phyloP scores from a whole-genome alignment of 2,329 filamentous ascomycete species.

The Curvularia sp. region DNA sequence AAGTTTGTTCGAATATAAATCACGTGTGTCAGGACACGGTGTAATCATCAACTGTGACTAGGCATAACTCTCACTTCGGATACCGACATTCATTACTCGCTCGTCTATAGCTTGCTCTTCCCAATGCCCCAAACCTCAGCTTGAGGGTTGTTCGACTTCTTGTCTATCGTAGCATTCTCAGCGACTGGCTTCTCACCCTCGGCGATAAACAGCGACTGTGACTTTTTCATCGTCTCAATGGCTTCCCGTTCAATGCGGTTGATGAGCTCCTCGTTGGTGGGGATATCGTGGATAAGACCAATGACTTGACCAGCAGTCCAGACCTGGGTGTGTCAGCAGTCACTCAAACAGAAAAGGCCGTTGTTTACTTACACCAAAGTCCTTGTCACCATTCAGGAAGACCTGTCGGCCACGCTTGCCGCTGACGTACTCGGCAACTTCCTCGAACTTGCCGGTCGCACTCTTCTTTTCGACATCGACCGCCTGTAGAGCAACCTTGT shows the following conservation, averaged over 20 bases:
- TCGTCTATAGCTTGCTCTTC: slow-evolving; percentile 53
- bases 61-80: not conserved
- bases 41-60: not conserved
- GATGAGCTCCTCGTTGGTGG: slow-evolving; percentile 57
- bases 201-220: slow-evolving; percentile 47
- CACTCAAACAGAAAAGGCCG: not conserved
- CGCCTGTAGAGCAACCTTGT: slow-evolving; percentile 84
- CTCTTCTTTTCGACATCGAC: slow-evolving; percentile 84
- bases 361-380: slow-evolving; percentile 68
- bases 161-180: slow-evolving; percentile 41
- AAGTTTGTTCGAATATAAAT: not conserved
- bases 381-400: slow-evolving; percentile 88
- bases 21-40: not conserved
- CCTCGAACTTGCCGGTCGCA: slow-evolving; percentile 83
- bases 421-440: slow-evolving; percentile 85
- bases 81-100: not conserved
- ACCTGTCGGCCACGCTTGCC: slow-evolving; percentile 91
- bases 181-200: slow-evolving; percentile 33
- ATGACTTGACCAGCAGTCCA: slow-evolving; percentile 99
- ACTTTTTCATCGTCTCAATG: slow-evolving; percentile 51
- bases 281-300: slow-evolving; percentile 61
- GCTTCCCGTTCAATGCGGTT: slow-evolving; percentile 57
- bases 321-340: slow-evolving; percentile 64
- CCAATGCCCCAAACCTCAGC: slow-evolving; percentile 35
- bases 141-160: slow-evolving; percentile 52